Evolutionary conservation across 768 basidiomycete genomes (phyloP), one percentile per base, ranked within the genome.

Genomic region (Leccinellum luteum): DNA sequence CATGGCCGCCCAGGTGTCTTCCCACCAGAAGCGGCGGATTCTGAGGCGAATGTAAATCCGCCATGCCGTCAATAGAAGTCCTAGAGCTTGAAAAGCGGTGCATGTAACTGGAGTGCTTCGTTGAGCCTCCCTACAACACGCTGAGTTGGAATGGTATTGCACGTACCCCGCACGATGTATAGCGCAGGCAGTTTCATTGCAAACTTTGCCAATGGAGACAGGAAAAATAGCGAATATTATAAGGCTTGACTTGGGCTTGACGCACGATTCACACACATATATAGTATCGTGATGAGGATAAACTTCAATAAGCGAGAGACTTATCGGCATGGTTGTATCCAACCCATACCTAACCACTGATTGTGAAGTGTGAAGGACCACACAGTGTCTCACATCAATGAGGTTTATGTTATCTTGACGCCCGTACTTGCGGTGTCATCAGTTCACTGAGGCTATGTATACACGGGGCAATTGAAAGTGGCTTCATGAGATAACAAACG

Each of bases 61-160:
- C 58, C 65, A 66, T 6, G 48, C 58, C 5, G 65, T 66, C 34
- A 66, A 51, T 3, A 56, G 4, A n/a, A 64, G 54, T 6, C 63
- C 64, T n/a, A 41, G n/a, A 19, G 41, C 10, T 41, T 41, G 41
- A 41, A 41, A 41, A 12, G n/a, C 41, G 10, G n/a, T 41, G n/a
- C 41, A 41, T 41, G 41, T 41, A 10, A 7, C 41, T 41, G 41
- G 41, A 41, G 10, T 41, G n/a, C 41, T 19, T 19, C 41, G n/a
- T 41, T 41, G 41, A 41, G n/a, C n/a, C 41, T 41, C n/a, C 35
- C 35, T 3, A 35, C 12, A 38, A n/a, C 7, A 38, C 17, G 9
- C 7, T 41, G 41, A 19, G n/a, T 41, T 19, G 41, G 41, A 41
- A 19, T 41, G 3, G 6, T 41, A 19, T n/a, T 41, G n/a, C 41